Evolutionary conservation across 2,329 filamentous ascomycete species (phyloP).

Genomic region (Xenosphaeropsis pyriputrescens): DNA sequence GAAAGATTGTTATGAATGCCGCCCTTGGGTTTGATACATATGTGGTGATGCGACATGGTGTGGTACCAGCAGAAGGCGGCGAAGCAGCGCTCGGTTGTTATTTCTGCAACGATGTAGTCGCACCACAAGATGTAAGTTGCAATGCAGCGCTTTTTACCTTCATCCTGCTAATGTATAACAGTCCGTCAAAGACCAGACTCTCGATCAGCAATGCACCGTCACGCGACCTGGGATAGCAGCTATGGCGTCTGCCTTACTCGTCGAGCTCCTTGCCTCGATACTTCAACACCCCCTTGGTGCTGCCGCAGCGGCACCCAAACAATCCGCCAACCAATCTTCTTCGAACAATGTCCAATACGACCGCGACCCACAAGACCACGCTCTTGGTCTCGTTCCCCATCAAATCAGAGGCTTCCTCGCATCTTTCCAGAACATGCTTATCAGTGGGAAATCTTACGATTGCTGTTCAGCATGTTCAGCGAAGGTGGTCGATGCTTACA

Average conservation of each 20-base stretch:
- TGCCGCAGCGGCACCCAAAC: slow-evolving; percentile 39
- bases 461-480: slow-evolving; percentile 70
- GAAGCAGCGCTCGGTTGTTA: slow-evolving; percentile 76
- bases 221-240: slow-evolving; percentile 85
- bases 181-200: slow-evolving; percentile 87
- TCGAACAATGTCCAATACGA: slow-evolving; percentile 27
- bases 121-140: slow-evolving; percentile 70
- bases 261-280: slow-evolving; percentile 78
- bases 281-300: slow-evolving; percentile 72
- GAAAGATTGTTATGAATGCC: slow-evolving; percentile 94
- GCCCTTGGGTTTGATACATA: slow-evolving; percentile 94
- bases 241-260: slow-evolving; percentile 79
- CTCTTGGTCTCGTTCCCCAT: slow-evolving; percentile 60
- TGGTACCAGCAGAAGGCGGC: slow-evolving; percentile 39
- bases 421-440: slow-evolving; percentile 58
- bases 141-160: background rate
- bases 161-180: slow-evolving; percentile 21
- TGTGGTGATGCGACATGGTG: slow-evolving; percentile 91
- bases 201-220: slow-evolving; percentile 97
- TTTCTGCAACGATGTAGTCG: slow-evolving; percentile 96
- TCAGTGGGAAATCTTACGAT: slow-evolving; percentile 62
- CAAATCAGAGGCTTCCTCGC: slow-evolving; percentile 67
- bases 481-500: slow-evolving; percentile 53
- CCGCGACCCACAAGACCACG: slow-evolving; percentile 40
- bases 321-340: slow-evolving; percentile 16